Percentiles rank a stretch among this genome's conserved stretches.
Evolutionary conservation across 768 basidiomycete species (phyloP).

Genomic region (Boletus bicolor): DNA sequence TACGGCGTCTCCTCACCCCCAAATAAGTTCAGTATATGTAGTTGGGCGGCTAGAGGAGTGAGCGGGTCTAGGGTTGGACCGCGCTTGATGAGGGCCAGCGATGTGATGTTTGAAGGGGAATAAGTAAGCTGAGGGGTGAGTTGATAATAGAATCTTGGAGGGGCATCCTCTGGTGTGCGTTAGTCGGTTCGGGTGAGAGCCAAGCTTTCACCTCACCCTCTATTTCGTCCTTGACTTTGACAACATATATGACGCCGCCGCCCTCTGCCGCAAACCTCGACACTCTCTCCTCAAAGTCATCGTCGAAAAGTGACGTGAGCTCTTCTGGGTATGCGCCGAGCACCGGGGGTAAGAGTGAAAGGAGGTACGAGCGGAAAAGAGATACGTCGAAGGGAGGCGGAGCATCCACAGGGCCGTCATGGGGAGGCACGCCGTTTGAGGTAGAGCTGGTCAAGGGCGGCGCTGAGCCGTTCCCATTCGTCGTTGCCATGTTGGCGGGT

Average conservation of each 20-base stretch:
- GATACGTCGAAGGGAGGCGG: conserved; percentile 59
- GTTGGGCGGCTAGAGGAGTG: conserved; percentile 76
- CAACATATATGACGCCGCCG: conserved; percentile 76
- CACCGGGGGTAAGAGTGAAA: conserved; percentile 72
- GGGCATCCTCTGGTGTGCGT: conserved; percentile 54
- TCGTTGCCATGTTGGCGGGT: conserved; percentile 18
- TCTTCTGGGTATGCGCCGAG: conserved; percentile 70
- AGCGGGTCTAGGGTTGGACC: conserved; percentile 75
- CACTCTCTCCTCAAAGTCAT: conserved; percentile 73
- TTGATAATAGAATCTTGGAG: conserved; percentile 61
- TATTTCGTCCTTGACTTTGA: conserved; percentile 70
- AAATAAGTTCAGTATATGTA: conserved; percentile 91
- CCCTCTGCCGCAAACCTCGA: conserved; percentile 72
- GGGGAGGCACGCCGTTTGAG: conserved; percentile 27
- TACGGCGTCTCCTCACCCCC: conserved; percentile 89
- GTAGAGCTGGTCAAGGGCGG: conserved; percentile 29
- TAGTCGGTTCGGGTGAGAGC: conserved; percentile 2
- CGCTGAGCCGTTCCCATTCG: conserved; percentile 21
- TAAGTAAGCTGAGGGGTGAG: conserved; percentile 76
- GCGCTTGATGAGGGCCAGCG: conserved; percentile 94
- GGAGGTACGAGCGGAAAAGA: conserved; percentile 68
- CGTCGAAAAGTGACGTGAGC: conserved; percentile 65
- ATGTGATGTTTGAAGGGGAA: conserved; percentile 74
- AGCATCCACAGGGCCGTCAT: conserved; percentile 36
- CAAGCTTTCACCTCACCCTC: conserved; percentile 52